Evolutionary conservation across 192 early-diverging fungal species (phyloP).

Genomic region (Backusella westeae): DNA sequence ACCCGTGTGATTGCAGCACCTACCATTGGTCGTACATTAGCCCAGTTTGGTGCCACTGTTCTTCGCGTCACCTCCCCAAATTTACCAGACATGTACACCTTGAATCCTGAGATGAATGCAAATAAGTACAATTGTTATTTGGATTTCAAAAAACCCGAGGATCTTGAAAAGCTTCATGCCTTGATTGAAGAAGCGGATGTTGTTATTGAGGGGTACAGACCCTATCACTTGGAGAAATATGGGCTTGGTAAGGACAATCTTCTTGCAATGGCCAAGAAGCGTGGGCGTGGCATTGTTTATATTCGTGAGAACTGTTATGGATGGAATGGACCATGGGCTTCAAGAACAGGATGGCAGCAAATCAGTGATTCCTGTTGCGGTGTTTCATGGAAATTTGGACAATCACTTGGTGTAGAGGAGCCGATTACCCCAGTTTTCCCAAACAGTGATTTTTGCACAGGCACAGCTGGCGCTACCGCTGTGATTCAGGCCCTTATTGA

Average conservation of each 20-base stretch:
- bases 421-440: neutral
- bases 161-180: neutral
- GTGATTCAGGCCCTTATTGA: constrained; percentile 14
- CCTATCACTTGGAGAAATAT: constrained; percentile 15
- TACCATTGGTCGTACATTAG: neutral
- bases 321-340: constrained; percentile 11
- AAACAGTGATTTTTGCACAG: neutral
- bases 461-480: neutral
- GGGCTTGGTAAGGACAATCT: constrained; percentile 11
- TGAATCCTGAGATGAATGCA: neutral
- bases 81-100: neutral
- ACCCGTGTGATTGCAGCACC: neutral
- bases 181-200: constrained; percentile 19
- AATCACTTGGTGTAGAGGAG: constrained; percentile 2
- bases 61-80: neutral
- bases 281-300: constrained; percentile 9
- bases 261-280: neutral
- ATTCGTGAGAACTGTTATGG: constrained; percentile 18
- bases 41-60: neutral
- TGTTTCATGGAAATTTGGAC: constrained; percentile 5
- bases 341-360: constrained; percentile 17
- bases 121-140: constrained; percentile 7
- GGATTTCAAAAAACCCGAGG: neutral
- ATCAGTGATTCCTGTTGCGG: constrained; percentile 10
- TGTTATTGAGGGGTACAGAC: constrained; percentile 11